Conservation (phyloP, 805 yeast genomes). For the Tanozyma kutaoensis region DNA sequence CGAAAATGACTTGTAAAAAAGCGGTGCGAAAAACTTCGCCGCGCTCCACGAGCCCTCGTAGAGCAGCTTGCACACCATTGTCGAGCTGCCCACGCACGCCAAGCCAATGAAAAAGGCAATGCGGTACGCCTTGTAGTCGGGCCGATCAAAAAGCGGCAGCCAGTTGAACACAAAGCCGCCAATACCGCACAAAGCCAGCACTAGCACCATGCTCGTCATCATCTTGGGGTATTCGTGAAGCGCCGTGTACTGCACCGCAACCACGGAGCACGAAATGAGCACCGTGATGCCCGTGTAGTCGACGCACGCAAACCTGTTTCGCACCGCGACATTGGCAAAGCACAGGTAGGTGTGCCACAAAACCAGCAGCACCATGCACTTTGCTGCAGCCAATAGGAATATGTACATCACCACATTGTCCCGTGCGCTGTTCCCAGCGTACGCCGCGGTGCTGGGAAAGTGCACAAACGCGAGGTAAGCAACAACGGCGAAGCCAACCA, state of each 20-base stretch:
- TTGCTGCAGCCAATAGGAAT: slow-evolving; percentile 59
- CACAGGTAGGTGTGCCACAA: slow-evolving; percentile 89
- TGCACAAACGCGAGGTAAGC: slow-evolving; percentile 42
- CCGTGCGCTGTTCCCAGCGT: slow-evolving; percentile 23
- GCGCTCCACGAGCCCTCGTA: slow-evolving; percentile 45
- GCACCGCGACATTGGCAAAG: slow-evolving; percentile 45
- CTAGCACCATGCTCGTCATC: slow-evolving; percentile 33
- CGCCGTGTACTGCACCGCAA: slow-evolving; percentile 75
- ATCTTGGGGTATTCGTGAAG: slow-evolving; percentile 49
- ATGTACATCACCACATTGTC: slow-evolving; percentile 41
- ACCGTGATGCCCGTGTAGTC: slow-evolving; percentile 93
- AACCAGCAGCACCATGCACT: slow-evolving; percentile 68
- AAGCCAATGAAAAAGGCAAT: slow-evolving; percentile 70
- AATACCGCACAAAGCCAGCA: slow-evolving; percentile 55
- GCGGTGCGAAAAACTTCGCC: slow-evolving; percentile 46
- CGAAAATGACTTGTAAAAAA: slow-evolving; percentile 49
- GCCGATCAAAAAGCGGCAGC: slow-evolving; percentile 85
- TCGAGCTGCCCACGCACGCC: slow-evolving; percentile 60
- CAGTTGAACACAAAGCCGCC: slow-evolving; percentile 74
- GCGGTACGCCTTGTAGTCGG: slow-evolving; percentile 69
- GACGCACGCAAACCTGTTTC: slow-evolving; percentile 78
- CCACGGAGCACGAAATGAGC: slow-evolving; percentile 76
- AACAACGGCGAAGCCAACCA: slow-evolving; percentile 52
- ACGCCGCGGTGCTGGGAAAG: slow-evolving; percentile 50
- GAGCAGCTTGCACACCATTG: slow-evolving; percentile 42